Conservation (phyloP, 768 basidiomycete species). For the Trametes maxima region DNA sequence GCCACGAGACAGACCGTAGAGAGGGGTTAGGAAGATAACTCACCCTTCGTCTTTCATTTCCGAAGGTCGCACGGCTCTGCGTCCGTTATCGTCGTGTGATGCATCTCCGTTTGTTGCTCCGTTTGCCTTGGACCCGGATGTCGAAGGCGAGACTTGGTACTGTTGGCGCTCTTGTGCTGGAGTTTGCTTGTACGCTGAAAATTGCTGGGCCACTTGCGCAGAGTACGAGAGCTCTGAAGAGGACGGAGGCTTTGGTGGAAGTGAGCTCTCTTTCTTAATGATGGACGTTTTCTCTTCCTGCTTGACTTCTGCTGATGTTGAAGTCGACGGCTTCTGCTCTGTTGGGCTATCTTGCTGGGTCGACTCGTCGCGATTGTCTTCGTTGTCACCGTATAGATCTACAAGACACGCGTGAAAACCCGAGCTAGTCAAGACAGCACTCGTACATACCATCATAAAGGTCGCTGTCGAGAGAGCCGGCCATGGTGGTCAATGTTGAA, state of each 20-base stretch:
- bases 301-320: slow-evolving; percentile 1
- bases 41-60: slow-evolving; percentile 99
- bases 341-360: slow-evolving; percentile 39
- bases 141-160: slow-evolving; percentile 8
- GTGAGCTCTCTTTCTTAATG: slow-evolving; percentile 19
- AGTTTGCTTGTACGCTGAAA: slow-evolving; percentile 31
- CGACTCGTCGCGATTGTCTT: slow-evolving; percentile 34
- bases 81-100: slow-evolving; percentile 53
- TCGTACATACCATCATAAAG: slow-evolving; percentile 75
- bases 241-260: slow-evolving; percentile 24
- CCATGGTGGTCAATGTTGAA: slow-evolving; percentile 19
- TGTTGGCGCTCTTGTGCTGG: slow-evolving; percentile 29
- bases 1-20: neutral
- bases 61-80: slow-evolving; percentile 57
- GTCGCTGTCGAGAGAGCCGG: slow-evolving; percentile 69
- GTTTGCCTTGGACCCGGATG: slow-evolving; percentile 29
- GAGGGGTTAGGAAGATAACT: slow-evolving; percentile 38
- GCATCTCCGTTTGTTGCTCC: slow-evolving; percentile 35
- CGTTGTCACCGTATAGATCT: slow-evolving; percentile 65
- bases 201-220: slow-evolving; percentile 29
- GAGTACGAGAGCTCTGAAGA: slow-evolving; percentile 26
- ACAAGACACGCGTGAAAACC: neutral
- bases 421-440: neutral
- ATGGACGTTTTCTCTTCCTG: slow-evolving; percentile 15
- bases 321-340: slow-evolving; percentile 11